phyloP scores from a whole-genome alignment of 192 early-diverging fungal genomes.

The Nowakowskiella sp. region DNA sequence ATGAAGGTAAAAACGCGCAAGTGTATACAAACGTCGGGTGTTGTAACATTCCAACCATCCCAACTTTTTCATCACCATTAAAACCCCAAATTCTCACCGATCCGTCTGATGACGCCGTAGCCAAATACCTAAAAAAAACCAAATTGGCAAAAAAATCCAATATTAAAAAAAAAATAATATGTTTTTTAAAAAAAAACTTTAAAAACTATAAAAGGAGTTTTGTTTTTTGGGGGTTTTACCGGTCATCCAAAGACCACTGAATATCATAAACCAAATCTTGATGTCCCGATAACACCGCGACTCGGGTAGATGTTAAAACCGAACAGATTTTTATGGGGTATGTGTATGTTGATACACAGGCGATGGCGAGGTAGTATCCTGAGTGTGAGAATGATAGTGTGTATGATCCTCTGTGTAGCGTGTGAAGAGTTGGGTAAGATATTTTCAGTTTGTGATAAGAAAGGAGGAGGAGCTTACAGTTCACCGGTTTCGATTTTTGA shows the following conservation, averaged over 20 bases:
- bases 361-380: slow-evolving; percentile 35
- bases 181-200: neutral
- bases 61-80: slow-evolving; percentile 7
- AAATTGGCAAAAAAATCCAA: neutral
- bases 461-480: neutral
- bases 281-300: slow-evolving; percentile 34
- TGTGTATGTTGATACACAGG: slow-evolving; percentile 7
- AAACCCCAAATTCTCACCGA: slow-evolving; percentile 33
- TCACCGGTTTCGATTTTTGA: slow-evolving; percentile 24
- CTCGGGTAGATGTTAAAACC: slow-evolving; percentile 22
- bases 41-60: slow-evolving; percentile 7
- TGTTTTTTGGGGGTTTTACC: no score
- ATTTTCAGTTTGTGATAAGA: neutral
- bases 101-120: slow-evolving; percentile 38
- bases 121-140: slow-evolving; percentile 17
- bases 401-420: slow-evolving; percentile 31
- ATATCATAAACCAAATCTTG: slow-evolving; percentile 38
- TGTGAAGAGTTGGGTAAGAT: neutral
- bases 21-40: slow-evolving; percentile 40
- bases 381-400: slow-evolving; percentile 32
- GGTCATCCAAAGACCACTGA: slow-evolving; percentile 31
- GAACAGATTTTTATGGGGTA: slow-evolving; percentile 38
- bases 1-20: no score
- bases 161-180: neutral
- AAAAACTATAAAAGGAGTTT: no score